These are phyloP conservation scores for Penicillium crystallinum DNA, from an alignment of 495 filamentous ascomycete species.

Conservation along the genomic window DNA sequence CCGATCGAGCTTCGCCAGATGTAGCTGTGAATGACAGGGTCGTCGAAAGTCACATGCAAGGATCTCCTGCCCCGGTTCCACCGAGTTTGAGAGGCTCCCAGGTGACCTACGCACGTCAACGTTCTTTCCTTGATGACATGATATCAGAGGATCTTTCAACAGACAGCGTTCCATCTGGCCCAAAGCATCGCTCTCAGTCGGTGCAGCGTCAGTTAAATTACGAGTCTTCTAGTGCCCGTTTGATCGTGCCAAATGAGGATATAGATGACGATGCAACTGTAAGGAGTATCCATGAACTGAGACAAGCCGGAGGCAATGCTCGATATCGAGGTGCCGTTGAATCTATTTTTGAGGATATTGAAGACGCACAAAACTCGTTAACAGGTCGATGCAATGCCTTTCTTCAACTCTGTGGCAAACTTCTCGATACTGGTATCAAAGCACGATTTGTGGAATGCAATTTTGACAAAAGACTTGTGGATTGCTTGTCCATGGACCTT, in stretches of 20 bases:
- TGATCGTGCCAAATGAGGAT: conserved; percentile 43
- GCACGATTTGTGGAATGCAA: conserved; percentile 71
- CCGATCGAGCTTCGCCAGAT: conserved; percentile 3
- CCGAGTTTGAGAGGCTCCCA: conserved; percentile 34
- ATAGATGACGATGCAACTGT: conserved; percentile 53
- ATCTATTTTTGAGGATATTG: conserved; percentile 78
- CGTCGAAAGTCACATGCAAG: conserved; percentile 8
- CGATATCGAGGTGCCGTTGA: conserved; percentile 77
- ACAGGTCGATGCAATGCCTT: conserved; percentile 49
- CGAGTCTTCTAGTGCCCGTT: conserved; percentile 9
- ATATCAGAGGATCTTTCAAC: conserved; percentile 9
- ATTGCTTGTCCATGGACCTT: conserved; percentile 21
- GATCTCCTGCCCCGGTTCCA: conserved; percentile 11
- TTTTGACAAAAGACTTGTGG: conserved; percentile 63
- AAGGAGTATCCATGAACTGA: conserved; percentile 83
- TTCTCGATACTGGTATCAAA: conserved; percentile 59
- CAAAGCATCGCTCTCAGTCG: conserved; percentile 3
- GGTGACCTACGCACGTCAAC: conserved; percentile 59
- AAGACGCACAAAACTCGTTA: conserved; percentile 45
- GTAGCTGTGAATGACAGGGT: conserved; percentile 2
- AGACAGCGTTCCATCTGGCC: background rate
- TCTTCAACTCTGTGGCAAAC: conserved; percentile 68
- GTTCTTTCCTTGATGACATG: conserved; percentile 53
- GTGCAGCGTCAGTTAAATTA: conserved; percentile 1
- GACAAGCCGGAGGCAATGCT: conserved; percentile 78